Base-by-base conservation (phyloP, 106 monocot species). In the Xerophyta viscosa region DNA sequence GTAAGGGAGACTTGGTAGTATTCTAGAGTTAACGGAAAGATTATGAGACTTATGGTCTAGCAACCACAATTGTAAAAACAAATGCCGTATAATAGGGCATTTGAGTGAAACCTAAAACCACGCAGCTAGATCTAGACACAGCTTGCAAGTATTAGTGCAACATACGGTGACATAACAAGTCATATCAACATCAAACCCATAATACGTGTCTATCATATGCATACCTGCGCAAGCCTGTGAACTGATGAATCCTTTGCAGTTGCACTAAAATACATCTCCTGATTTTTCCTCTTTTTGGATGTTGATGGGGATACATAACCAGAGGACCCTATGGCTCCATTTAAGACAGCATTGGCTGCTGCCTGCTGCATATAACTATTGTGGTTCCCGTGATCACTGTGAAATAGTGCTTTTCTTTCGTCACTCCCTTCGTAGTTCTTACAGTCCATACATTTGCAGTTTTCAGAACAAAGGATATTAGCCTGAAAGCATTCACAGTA, bases 401-500 rank as follows among this genome's bases (percentile, higher is more conserved):
- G 77, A 61, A 77, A 80, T 51, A 88, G 62, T 31, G 77, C 72
- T 58, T 31, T 74, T 46, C 86, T 79, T 26, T 94, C 93, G 15
- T 46, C 46, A 46, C 46, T 46, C 18, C 46, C 46, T 20, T 46
- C 46, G 20, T 19, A 46, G 7, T 46, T 46, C 46, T 46, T 46
- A 19, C 46, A 46, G 20, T 46, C 46, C 46, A 46, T 46, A 19
- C 46, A 46, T 46, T 46, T 46, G 20, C 46, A 46, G 20, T 46
- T 46, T 46, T 46, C 46, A 46, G 46, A 46, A 46, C 46, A 46
- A 20, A 46, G 46, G 19, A 46, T 46, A 19, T 46, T 46, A 20
- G 46, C 46, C 46, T 93, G 93, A 51, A 81, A 94, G 68, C 93
- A 94, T 57, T 94, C 93, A 61, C 93, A 94, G 30, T 94, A 94